Evolutionary conservation across 129 eudicot species (phyloP).

Genomic region (Glebionis coronaria): DNA sequence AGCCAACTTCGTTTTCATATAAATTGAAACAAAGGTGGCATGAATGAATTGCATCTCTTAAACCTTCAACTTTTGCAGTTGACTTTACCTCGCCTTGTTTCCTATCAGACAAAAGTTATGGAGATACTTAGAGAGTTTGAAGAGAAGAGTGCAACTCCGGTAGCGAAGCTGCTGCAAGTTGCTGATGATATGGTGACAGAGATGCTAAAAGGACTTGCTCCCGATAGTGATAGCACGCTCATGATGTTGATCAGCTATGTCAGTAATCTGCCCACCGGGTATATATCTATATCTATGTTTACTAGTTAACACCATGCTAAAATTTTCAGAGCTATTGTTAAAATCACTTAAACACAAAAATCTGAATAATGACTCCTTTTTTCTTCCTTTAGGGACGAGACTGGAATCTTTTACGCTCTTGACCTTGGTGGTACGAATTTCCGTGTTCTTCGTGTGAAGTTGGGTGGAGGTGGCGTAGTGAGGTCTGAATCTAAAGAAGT

Average conservation of each 20-base stretch:
- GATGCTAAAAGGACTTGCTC: conserved; percentile 98
- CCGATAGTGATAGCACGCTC: conserved; percentile 92
- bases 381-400: conserved; percentile 56
- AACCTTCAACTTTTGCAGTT: too few species aligned
- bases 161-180: conserved; percentile 64
- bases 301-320: conserved; percentile 6
- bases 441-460: conserved; percentile 79
- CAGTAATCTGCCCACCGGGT: conserved; percentile 95
- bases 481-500: conserved; percentile 67
- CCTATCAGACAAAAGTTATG: conserved; percentile 32
- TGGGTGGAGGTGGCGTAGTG: conserved; percentile 62
- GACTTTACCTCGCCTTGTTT: too few species aligned
- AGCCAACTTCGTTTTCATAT: too few species aligned
- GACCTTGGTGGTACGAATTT: conserved; percentile 99
- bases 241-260: conserved; percentile 97
- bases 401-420: conserved; percentile 86
- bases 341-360: too few species aligned
- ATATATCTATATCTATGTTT: conserved; percentile 7
- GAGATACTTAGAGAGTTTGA: conserved; percentile 69
- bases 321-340: not conserved
- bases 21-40: too few species aligned
- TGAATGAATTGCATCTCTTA: too few species aligned
- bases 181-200: conserved; percentile 95
- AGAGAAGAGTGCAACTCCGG: conserved; percentile 63
- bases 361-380: not conserved